A percentile compares a stretch with the other conserved stretches of the same genome.
Evolutionary conservation across 495 filamentous ascomycete genomes (phyloP).

Genomic region (Chaetomium cochliodes): DNA sequence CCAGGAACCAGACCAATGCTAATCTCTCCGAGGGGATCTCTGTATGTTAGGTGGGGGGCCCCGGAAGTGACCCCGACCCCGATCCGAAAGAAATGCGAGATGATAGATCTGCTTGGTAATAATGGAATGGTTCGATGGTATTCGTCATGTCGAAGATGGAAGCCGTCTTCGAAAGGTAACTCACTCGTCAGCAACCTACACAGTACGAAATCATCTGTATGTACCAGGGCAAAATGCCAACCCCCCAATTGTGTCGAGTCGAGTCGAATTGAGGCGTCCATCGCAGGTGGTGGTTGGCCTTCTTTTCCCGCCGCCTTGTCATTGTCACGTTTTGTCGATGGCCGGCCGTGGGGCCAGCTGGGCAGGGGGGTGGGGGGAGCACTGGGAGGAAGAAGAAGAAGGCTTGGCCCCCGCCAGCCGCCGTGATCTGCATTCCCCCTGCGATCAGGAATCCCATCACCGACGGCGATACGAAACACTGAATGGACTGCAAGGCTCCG

Average conservation of each 20-base stretch:
- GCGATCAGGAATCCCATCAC: not conserved
- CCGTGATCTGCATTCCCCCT: conserved; percentile 3
- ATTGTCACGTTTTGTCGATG: not conserved
- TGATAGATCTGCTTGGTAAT: not conserved
- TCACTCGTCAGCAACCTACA: no score
- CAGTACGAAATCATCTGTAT: no score
- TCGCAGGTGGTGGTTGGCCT: not conserved
- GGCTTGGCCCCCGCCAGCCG: not conserved
- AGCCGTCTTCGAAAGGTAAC: no score
- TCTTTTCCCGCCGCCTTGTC: not conserved
- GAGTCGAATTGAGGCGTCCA: no score
- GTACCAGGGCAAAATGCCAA: not conserved
- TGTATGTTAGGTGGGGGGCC: no score
- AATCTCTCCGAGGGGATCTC: conserved; percentile 1
- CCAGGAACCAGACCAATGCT: not conserved
- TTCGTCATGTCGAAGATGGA: not conserved
- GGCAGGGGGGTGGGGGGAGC: no score
- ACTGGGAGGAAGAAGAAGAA: no score
- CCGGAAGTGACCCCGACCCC: not conserved
- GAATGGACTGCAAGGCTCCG: not conserved
- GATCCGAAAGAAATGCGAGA: not conserved
- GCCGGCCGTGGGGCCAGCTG: conserved; percentile 3
- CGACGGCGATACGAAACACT: not conserved
- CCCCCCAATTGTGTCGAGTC: not conserved
- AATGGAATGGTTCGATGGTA: not conserved